A percentile compares a stretch with the other conserved stretches of the same genome.
Conservation (phyloP, 1,284 basidiomycete genomes). For the Malassezia cuniculi region DNA sequence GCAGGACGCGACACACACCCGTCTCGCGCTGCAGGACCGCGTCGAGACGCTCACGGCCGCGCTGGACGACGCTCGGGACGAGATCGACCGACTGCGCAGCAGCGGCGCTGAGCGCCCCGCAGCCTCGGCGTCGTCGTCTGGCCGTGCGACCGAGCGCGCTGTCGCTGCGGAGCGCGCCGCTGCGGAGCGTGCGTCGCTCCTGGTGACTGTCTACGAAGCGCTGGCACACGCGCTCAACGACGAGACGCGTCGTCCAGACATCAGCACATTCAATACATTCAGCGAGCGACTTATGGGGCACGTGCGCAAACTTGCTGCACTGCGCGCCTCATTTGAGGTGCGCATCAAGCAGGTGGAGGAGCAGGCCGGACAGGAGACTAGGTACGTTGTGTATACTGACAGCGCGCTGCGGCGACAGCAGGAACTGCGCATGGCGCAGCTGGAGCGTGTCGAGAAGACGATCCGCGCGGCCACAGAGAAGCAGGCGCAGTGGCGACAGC, state of each 20-base stretch:
- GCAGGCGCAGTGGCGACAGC: conserved; percentile 73
- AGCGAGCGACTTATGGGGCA: conserved; percentile 84
- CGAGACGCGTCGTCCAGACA: conserved; percentile 63
- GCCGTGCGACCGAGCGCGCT: conserved; percentile 40
- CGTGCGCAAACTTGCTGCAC: conserved; percentile 66
- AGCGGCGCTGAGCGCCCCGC: too few relatives aligned
- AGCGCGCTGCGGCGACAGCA: conserved; percentile 71
- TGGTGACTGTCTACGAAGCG: conserved; percentile 52
- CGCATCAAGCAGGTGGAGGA: conserved; percentile 62
- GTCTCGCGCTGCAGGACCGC: conserved; percentile 33
- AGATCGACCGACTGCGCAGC: conserved; percentile 19
- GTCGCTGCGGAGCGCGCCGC: conserved; percentile 18
- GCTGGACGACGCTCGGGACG: conserved; percentile 18
- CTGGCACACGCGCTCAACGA: conserved; percentile 70
- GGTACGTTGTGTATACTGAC: conserved; percentile 40
- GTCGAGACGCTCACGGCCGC: conserved; percentile 30
- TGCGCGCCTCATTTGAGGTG: conserved; percentile 74
- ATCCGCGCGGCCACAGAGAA: conserved; percentile 71
- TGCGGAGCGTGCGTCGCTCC: conserved; percentile 53
- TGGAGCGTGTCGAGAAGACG: conserved; percentile 81
- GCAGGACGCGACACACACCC: conserved; percentile 29
- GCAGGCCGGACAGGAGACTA: conserved; percentile 58
- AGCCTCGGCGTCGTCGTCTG: too few relatives aligned
- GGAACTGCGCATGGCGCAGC: conserved; percentile 74
- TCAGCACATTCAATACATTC: conserved; percentile 87